Evolutionary conservation across 768 basidiomycete genomes (phyloP), one percentile per base, ranked within the genome.

Genomic region (Nidularia pulvinata): DNA sequence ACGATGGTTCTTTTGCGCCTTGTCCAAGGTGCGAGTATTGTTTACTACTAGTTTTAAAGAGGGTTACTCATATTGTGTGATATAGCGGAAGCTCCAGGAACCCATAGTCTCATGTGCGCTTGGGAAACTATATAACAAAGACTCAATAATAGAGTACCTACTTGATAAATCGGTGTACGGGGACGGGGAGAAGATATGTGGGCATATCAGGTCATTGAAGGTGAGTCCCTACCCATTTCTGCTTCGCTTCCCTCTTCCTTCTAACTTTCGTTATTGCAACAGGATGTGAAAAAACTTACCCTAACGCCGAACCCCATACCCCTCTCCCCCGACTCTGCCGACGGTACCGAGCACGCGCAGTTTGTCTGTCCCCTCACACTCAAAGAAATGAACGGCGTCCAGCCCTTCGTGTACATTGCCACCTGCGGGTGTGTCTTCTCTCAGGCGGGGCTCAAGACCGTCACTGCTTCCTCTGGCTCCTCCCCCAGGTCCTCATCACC

Each of bases 81-180:
- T 16, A 36, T 63, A 95, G 93, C 82, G 83, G 51, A 87, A 86
- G n/a, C 78, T 98, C 1, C 85, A 88, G 62, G 86, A 92, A 54
- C 97, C 97, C 0, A 77, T 98, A 5, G 97, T 98, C 0, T 88
- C 95, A 0, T 96, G 94, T 70, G 86, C 86, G 0, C 79, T 98
- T 0, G 97, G 97, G 9, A 96, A 95, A 68, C 75, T 99, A 0
- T 98, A 98, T 67, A 99, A 98, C 72, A 97, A 96, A 65, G 96
- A 96, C 61, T 84, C 95, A 1, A 76, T 99, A 30, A 82, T 99
- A 39, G 93, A 97, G 67, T 96, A 87, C 69, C 77, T 98, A 33
- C 72, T 98, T 13, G 91, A 96, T 67, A 86, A 84, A 60, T 73
- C 82, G 3, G 79, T 86, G 2, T 95, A 94, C 66, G 93, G 95